These are phyloP conservation scores for Euphrasia arctica DNA, from an alignment of 305 asterid genomes.

Conservation along the genomic window DNA sequence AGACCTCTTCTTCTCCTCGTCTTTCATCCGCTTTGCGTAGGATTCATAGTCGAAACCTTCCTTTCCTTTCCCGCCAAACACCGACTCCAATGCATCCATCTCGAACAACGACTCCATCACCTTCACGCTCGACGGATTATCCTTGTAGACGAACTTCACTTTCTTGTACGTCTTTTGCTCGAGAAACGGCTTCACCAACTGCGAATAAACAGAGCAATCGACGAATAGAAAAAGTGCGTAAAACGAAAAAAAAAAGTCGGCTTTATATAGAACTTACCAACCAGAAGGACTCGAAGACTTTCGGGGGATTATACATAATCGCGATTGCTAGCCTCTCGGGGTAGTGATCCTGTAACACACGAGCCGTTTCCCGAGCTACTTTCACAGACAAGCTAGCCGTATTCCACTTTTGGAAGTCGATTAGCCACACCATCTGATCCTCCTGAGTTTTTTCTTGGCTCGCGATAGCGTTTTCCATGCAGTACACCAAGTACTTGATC, in stretches of 20 bases:
- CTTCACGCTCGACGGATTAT: conserved; percentile 45
- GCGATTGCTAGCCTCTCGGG: conserved; percentile 70
- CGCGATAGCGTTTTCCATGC: conserved; percentile 56
- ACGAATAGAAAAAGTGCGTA: neutral
- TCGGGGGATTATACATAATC: conserved; percentile 61
- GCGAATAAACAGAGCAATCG: conserved; percentile 18
- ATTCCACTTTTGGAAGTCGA: conserved; percentile 55
- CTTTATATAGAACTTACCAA: conserved; percentile 33
- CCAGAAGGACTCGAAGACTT: conserved; percentile 70
- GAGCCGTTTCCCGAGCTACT: conserved; percentile 53
- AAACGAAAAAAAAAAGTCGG: neutral
- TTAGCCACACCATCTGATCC: conserved; percentile 65
- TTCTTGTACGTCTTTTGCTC: conserved; percentile 64
- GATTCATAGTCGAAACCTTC: conserved; percentile 34
- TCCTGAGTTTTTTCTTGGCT: conserved; percentile 42
- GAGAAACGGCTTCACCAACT: conserved; percentile 69
- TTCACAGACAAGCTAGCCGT: conserved; percentile 50
- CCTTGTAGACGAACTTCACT: conserved; percentile 54
- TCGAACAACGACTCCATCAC: conserved; percentile 53
- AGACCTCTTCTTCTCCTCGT: conserved; percentile 40
- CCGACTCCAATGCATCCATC: conserved; percentile 43
- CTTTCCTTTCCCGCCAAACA: conserved; percentile 49
- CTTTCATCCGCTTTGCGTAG: conserved; percentile 52
- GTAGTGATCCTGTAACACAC: conserved; percentile 51
- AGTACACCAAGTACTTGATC: conserved; percentile 55